phyloP scores from a whole-genome alignment of 2,329 filamentous ascomycete species.

The Neonectria faginata region DNA sequence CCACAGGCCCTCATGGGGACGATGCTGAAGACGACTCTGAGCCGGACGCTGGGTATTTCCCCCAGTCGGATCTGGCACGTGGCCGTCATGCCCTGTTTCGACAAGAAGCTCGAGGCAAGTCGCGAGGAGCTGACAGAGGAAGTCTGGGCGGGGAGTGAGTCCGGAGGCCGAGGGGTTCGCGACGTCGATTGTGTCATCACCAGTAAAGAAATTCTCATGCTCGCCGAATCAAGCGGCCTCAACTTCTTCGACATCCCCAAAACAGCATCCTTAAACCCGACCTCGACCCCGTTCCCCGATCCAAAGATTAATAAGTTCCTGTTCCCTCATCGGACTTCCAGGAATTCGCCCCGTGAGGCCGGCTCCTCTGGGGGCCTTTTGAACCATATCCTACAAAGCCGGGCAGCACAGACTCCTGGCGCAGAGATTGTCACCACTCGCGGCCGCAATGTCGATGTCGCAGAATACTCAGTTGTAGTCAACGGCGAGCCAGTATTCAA shows the following conservation, averaged over 20 bases:
- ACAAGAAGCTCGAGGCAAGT: conserved; percentile 98
- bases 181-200: conserved; percentile 99
- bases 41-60: conserved; percentile 75
- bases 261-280: conserved; percentile 58
- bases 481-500: conserved; percentile 73
- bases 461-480: conserved; percentile 80
- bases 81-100: conserved; percentile 97
- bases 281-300: conserved; percentile 77
- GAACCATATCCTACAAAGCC: conserved; percentile 82
- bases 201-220: conserved; percentile 90
- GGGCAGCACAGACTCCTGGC: conserved; percentile 77
- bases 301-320: conserved; percentile 76
- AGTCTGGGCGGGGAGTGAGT: conserved; percentile 71
- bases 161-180: conserved; percentile 70
- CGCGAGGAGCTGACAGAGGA: conserved; percentile 89
- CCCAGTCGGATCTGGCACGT: conserved; percentile 92
- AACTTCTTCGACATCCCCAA: conserved; percentile 80
- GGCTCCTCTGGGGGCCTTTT: conserved; percentile 92
- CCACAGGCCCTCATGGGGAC: conserved; percentile 94
- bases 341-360: conserved; percentile 64
- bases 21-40: conserved; percentile 87
- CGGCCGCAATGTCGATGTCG: conserved; percentile 90
- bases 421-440: conserved; percentile 77
- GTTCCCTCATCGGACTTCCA: conserved; percentile 66
- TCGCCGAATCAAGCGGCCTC: conserved; percentile 83